Evolutionary conservation across 2,329 filamentous ascomycete species (phyloP).

Genomic region (Hortaea werneckii): DNA sequence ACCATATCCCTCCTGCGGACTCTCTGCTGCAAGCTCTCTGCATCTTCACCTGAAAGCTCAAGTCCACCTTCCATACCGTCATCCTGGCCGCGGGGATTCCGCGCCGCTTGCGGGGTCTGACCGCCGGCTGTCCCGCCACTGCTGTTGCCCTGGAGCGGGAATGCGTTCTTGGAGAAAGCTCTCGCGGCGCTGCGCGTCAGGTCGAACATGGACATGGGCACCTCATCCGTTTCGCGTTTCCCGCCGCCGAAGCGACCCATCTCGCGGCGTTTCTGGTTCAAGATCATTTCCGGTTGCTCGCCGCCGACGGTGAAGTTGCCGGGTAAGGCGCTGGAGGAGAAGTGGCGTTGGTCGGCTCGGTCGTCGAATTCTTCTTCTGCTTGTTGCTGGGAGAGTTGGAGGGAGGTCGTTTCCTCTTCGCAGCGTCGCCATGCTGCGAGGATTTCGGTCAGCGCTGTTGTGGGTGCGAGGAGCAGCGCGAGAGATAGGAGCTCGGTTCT

Average conservation of each 20-base stretch:
- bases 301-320: slow-evolving; percentile 34
- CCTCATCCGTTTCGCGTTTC: slow-evolving; percentile 33
- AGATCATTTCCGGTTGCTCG: slow-evolving; percentile 23
- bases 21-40: slow-evolving; percentile 26
- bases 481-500: slow-evolving; percentile 70
- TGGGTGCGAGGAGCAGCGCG: slow-evolving; percentile 63
- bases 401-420: slow-evolving; percentile 63
- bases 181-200: slow-evolving; percentile 40
- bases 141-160: slow-evolving; percentile 28
- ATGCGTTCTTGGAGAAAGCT: slow-evolving; percentile 35
- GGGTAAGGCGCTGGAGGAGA: slow-evolving; percentile 24
- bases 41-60: slow-evolving; percentile 13
- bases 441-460: slow-evolving; percentile 61
- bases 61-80: slow-evolving; percentile 11
- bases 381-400: slow-evolving; percentile 56
- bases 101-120: not conserved
- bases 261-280: slow-evolving; percentile 33
- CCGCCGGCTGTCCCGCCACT: not conserved
- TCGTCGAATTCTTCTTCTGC: slow-evolving; percentile 63
- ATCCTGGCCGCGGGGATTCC: not conserved
- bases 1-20: slow-evolving; percentile 64
- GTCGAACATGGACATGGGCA: slow-evolving; percentile 45
- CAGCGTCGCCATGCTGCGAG: slow-evolving; percentile 65
- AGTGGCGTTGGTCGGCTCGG: slow-evolving; percentile 44
- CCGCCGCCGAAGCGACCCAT: slow-evolving; percentile 21